Conservation (phyloP, 1,139 yeast species). For the Pichia sp. region DNA sequence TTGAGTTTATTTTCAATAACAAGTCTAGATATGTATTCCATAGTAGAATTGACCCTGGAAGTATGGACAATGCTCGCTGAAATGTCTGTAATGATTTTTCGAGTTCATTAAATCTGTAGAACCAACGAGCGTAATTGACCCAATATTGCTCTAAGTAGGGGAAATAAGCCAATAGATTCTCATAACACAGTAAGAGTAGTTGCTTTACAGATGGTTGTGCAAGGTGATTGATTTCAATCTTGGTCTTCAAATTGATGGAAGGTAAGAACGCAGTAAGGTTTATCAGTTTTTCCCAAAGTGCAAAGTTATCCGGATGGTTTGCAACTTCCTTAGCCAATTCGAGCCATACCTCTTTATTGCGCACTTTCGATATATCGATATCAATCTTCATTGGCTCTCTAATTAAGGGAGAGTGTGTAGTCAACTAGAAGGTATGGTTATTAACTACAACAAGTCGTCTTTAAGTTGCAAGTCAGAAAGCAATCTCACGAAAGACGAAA, state of each 20-base stretch:
- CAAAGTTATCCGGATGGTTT: conserved; percentile 23
- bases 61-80: conserved; percentile 42
- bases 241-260: conserved; percentile 10
- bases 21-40: conserved; percentile 68
- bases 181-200: conserved; percentile 45
- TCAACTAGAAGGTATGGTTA: too few species aligned
- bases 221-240: conserved; percentile 33
- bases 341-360: conserved; percentile 17
- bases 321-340: conserved; percentile 18
- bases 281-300: conserved; percentile 26
- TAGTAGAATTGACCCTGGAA: conserved; percentile 54
- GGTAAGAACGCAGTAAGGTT: conserved; percentile 21
- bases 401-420: too few species aligned
- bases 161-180: conserved; percentile 49
- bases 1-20: conserved; percentile 37
- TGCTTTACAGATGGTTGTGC: conserved; percentile 35
- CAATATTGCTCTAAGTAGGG: conserved; percentile 77
- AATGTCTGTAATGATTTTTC: conserved; percentile 48
- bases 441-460: too few species aligned
- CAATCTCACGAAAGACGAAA: too few species aligned
- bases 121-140: conserved; percentile 66
- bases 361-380: conserved; percentile 2
- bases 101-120: conserved; percentile 52
- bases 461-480: too few species aligned
- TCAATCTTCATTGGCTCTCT: conserved; percentile 1